Evolutionary conservation across 2,329 filamentous ascomycete species (phyloP).

Genomic region (Colletotrichum sansevieriae): DNA sequence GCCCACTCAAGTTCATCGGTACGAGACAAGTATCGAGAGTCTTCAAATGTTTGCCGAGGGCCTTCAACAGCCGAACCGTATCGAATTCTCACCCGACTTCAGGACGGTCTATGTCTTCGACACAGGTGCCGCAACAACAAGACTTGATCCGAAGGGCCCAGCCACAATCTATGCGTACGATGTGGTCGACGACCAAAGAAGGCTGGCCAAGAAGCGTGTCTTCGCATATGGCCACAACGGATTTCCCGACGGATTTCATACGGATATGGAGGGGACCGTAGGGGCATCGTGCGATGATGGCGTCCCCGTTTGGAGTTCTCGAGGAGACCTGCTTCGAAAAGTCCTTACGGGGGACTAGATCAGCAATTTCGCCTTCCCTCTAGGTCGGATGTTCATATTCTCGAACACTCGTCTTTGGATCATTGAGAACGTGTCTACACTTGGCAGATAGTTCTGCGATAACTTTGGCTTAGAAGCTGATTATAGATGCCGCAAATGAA

Average conservation of each 20-base stretch:
- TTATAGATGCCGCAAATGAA: no score
- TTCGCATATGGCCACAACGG: conserved; percentile 69
- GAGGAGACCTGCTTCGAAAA: conserved; percentile 64
- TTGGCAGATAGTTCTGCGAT: neutral
- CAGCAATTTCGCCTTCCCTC: conserved; percentile 43
- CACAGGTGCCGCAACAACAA: neutral
- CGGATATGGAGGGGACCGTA: conserved; percentile 66
- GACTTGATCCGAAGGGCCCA: conserved; percentile 47
- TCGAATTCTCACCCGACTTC: no score
- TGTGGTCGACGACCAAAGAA: conserved; percentile 53
- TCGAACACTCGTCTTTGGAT: conserved; percentile 42
- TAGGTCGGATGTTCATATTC: conserved; percentile 42
- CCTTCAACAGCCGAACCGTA: no score
- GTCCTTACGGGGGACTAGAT: conserved; percentile 60
- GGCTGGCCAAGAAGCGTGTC: conserved; percentile 59
- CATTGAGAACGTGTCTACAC: conserved; percentile 26
- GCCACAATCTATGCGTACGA: conserved; percentile 60
- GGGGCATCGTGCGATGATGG: conserved; percentile 63
- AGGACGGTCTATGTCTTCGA: no score
- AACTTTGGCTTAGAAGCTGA: no score
- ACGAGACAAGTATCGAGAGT: conserved; percentile 49
- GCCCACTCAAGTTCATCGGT: conserved; percentile 69
- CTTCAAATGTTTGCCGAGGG: neutral
- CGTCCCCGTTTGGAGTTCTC: conserved; percentile 60
- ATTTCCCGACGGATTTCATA: conserved; percentile 68